These are phyloP conservation scores for Lactarius akahatsu DNA, from an alignment of 768 basidiomycete species.

Conservation along the genomic window DNA sequence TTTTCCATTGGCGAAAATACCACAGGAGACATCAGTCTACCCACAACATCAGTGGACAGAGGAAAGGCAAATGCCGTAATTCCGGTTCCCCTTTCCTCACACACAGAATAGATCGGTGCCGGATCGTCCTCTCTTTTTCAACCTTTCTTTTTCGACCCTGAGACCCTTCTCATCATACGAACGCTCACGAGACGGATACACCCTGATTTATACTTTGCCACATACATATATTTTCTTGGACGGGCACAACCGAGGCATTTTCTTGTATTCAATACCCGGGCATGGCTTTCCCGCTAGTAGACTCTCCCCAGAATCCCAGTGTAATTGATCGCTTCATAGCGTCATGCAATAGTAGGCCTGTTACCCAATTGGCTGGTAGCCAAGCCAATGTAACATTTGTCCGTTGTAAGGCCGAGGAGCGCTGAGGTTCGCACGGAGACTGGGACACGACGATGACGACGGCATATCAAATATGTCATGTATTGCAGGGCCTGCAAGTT, in stretches of 20 bases:
- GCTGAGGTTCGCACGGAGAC: background rate
- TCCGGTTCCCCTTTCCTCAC: background rate
- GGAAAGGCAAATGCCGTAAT: background rate
- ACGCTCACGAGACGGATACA: background rate
- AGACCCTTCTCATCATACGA: background rate
- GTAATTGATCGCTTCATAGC: background rate
- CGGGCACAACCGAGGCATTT: background rate
- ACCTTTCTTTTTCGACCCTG: background rate
- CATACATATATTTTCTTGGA: background rate
- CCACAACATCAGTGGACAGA: slow-evolving; percentile 2
- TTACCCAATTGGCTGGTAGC: background rate
- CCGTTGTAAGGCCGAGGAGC: background rate
- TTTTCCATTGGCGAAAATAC: background rate
- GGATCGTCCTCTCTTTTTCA: background rate
- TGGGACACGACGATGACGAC: background rate
- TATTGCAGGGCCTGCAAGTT: background rate
- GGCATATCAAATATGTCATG: background rate
- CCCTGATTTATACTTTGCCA: background rate
- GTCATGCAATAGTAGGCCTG: background rate
- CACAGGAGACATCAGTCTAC: background rate
- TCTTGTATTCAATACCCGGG: slow-evolving; percentile 3
- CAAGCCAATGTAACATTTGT: background rate
- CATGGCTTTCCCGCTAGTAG: background rate
- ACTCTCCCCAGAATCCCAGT: background rate
- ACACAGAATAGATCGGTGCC: background rate